Percentiles rank a stretch among this genome's conserved stretches.
Conservation (phyloP, 331 rosid species). For the Cydonia oblonga region DNA sequence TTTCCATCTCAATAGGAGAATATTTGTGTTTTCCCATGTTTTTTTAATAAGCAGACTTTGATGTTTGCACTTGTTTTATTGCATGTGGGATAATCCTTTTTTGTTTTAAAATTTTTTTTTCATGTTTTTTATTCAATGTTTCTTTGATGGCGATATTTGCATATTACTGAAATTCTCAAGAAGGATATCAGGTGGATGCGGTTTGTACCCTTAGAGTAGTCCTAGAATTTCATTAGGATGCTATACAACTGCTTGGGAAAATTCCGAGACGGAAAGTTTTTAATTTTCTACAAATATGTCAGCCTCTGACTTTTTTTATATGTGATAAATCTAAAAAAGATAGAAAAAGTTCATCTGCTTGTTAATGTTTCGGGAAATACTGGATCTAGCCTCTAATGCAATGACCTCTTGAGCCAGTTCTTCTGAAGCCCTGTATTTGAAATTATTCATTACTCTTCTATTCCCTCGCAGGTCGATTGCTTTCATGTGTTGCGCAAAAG, state of each 20-base stretch:
- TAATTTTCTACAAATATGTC: background rate
- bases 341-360: background rate
- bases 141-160: background rate
- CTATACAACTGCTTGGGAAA: background rate
- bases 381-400: background rate
- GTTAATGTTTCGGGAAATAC: background rate
- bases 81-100: background rate
- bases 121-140: background rate
- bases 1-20: background rate
- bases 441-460: background rate
- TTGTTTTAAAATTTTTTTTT: background rate
- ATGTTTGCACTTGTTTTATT: background rate
- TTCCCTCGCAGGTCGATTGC: constrained; percentile 71
- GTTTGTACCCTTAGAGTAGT: background rate
- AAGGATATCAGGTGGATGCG: background rate
- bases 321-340: background rate
- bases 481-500: constrained; percentile 93
- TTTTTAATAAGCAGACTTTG: background rate
- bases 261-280: background rate
- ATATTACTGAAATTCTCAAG: background rate
- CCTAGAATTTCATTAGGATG: background rate
- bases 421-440: background rate
- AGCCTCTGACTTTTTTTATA: background rate
- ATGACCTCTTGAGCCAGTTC: background rate
- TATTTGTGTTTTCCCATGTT: background rate